phyloP scores from a whole-genome alignment of 176 grass and related monocot species.

The Triticum turgidum region DNA sequence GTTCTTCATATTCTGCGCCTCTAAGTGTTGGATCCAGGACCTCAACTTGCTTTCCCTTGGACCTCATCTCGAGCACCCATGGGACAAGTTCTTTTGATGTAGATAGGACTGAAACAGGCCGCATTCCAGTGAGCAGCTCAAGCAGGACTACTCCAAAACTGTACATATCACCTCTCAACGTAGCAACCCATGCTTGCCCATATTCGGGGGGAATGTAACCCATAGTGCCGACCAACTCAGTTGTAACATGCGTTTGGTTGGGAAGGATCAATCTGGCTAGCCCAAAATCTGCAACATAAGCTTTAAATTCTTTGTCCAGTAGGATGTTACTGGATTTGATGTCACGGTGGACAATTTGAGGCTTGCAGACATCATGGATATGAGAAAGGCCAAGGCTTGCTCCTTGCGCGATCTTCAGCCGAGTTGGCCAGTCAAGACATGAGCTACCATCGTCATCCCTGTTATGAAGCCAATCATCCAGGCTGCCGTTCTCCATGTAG shows the following conservation, averaged over 20 bases:
- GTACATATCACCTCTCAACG: conserved; percentile 62
- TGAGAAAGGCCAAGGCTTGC: conserved; percentile 43
- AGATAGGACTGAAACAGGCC: conserved; percentile 41
- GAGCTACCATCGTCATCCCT: conserved; percentile 20
- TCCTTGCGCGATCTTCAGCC: conserved; percentile 56
- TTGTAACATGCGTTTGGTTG: conserved; percentile 72
- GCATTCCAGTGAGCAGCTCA: conserved; percentile 52
- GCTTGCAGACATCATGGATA: conserved; percentile 56
- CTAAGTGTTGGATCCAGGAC: conserved; percentile 41
- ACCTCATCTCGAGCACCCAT: conserved; percentile 39
- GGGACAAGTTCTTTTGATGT: conserved; percentile 42
- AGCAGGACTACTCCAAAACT: conserved; percentile 70
- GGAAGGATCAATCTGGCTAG: conserved; percentile 60
- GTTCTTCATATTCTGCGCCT: conserved; percentile 29
- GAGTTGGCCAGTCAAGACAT: conserved; percentile 41
- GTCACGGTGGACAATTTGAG: conserved; percentile 64
- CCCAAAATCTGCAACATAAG: conserved; percentile 79
- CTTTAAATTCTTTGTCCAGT: conserved; percentile 58
- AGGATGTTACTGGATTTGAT: conserved; percentile 84
- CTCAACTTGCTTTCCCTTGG: conserved; percentile 28
- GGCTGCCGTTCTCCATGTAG: conserved; percentile 68
- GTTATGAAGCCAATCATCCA: conserved; percentile 80
- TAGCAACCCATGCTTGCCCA: conserved; percentile 60
- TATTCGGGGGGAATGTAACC: conserved; percentile 88
- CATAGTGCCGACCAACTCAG: conserved; percentile 59